Base-by-base conservation (phyloP, 2,329 filamentous ascomycete species). In the Arthrobotrys sphaeroides region DNA sequence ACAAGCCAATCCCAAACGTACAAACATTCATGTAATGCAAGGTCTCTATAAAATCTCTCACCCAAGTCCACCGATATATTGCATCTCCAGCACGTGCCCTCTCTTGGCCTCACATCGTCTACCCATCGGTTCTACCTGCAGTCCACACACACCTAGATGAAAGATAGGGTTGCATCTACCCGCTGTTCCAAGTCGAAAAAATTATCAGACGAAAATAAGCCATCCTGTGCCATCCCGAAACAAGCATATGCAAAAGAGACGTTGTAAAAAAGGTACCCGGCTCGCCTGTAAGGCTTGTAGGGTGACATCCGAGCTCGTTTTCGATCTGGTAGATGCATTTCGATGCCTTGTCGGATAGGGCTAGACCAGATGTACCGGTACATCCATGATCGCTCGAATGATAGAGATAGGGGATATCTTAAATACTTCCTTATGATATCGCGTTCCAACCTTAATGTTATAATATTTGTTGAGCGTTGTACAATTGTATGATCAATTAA, bases 141-240 rank as follows among this genome's bases (percentile, higher is more conserved):
- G 47, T 53, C 31, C 33, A 49, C 22, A 45, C 45, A 61, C 22
- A 18, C 28, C 43, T 20, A 53, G 31, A 51, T 31, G 24, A 13
- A 18, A 59, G 40, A 31, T 59, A 66, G 47, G 42, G 69, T 73
- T 66, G 53, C 69, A 73, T 73, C 61, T 66, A 20, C 53, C 69
- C 69, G 69, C 45, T 53, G 42, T 33, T 20, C 38, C 31, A 55
- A 60, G 24, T 28, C 12, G 12, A 47, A 28, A 24, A 26, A 53
- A 45, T 65, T 55, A 73, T 65, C 68, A 42, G 68, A 73, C 49
- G 68, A 64, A 45, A 28, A 53, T 28, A 59, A 59, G 22, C 55
- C 55, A 31, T 42, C 36, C 22, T 60, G 28, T 47, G n/a, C 51
- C 40, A 59, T 60, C 26, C 49, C 64, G 51, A 60, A 38, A 68